Conservation (phyloP, 2,329 filamentous ascomycete species). For the Hypoxylon rubiginosum region DNA sequence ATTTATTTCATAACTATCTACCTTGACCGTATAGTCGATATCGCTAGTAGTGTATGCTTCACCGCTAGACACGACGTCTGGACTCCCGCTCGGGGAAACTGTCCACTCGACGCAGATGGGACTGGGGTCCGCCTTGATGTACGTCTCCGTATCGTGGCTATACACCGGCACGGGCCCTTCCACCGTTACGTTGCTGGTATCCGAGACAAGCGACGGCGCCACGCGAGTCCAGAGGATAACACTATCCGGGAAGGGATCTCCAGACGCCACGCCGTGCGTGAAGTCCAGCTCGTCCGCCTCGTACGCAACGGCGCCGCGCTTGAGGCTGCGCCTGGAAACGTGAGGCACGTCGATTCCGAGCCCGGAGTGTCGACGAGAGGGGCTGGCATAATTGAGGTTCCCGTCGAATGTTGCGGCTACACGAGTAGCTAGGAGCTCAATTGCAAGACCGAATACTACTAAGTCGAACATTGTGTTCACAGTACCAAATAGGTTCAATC, state of each 20-base stretch:
- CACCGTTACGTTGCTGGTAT: constrained; percentile 61
- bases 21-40: constrained; percentile 82
- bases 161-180: constrained; percentile 60
- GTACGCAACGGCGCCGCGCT: constrained; percentile 58
- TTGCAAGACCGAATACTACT: constrained; percentile 20
- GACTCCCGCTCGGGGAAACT: constrained; percentile 63
- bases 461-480: constrained; percentile 18
- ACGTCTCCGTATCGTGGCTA: constrained; percentile 62
- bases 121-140: constrained; percentile 57
- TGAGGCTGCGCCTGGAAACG: constrained; percentile 67
- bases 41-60: constrained; percentile 78
- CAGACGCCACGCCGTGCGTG: constrained; percentile 71
- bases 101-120: constrained; percentile 78
- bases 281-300: constrained; percentile 67
- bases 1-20: constrained; percentile 42
- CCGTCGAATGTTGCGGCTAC: constrained; percentile 46
- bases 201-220: constrained; percentile 60
- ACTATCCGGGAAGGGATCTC: constrained; percentile 67
- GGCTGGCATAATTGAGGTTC: constrained; percentile 77
- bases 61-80: constrained; percentile 66
- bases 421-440: constrained; percentile 15
- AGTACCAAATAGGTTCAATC: background rate
- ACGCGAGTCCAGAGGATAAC: constrained; percentile 69
- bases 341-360: constrained; percentile 75
- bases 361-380: constrained; percentile 72